These are phyloP conservation scores for Corymbia maculata DNA, from an alignment of 345 rosid genomes.

Conservation along the genomic window DNA sequence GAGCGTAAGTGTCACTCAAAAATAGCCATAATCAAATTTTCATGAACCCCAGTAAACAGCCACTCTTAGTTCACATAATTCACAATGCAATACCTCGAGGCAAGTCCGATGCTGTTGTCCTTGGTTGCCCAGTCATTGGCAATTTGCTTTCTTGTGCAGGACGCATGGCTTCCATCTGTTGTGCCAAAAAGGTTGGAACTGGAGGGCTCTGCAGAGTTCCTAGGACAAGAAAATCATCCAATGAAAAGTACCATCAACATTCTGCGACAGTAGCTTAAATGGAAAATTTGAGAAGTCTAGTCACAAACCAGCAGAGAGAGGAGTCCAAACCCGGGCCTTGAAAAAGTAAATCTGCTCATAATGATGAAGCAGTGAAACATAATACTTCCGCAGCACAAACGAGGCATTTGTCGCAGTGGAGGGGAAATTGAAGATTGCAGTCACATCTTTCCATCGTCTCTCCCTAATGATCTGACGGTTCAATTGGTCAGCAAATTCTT, in stretches of 20 bases:
- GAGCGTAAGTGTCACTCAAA: background rate
- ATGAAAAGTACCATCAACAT: background rate
- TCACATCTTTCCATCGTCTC: constrained; percentile 94
- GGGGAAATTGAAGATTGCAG: constrained; percentile 91
- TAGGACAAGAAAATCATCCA: constrained; percentile 13
- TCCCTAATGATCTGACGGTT: constrained; percentile 58
- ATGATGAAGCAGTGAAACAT: constrained; percentile 63
- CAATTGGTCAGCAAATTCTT: background rate
- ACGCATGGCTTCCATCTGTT: constrained; percentile 18
- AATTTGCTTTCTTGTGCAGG: constrained; percentile 36
- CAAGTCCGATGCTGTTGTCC: constrained; percentile 17
- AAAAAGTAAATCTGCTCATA: constrained; percentile 81
- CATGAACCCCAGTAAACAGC: background rate
- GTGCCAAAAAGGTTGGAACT: constrained; percentile 21
- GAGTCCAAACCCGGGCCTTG: constrained; percentile 39
- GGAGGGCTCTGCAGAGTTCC: constrained; percentile 37
- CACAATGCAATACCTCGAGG: constrained; percentile 36
- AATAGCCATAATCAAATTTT: background rate
- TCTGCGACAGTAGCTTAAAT: background rate
- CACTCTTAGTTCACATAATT: background rate
- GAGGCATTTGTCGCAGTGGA: constrained; percentile 98
- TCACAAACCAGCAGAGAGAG: constrained; percentile 37
- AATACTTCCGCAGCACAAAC: constrained; percentile 87
- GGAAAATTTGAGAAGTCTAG: background rate
- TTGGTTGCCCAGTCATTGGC: constrained; percentile 33